Evolutionary conservation across 805 yeast species (phyloP).

Genomic region (Peterozyma toletana): DNA sequence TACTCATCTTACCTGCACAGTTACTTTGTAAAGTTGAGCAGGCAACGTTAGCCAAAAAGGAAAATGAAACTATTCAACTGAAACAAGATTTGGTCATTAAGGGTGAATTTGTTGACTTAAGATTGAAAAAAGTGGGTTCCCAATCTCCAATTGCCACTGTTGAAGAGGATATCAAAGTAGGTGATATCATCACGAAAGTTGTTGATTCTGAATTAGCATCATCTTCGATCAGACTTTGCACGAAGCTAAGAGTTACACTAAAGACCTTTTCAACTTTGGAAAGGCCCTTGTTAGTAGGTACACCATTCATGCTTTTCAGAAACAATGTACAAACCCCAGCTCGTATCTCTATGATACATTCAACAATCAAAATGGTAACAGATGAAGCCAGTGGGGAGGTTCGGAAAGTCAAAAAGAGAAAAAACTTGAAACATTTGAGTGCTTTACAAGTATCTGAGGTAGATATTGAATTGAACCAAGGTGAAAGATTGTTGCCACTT

Average conservation of each 20-base stretch:
- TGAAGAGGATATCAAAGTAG: constrained; percentile 44
- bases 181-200: constrained; percentile 56
- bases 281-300: constrained; percentile 73
- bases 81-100: constrained; percentile 32
- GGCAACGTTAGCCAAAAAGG: constrained; percentile 16
- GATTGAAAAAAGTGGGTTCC: constrained; percentile 25
- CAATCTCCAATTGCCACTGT: constrained; percentile 20
- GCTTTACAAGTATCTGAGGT: constrained; percentile 56
- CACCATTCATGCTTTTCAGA: constrained; percentile 70
- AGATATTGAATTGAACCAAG: constrained; percentile 37
- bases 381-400: constrained; percentile 14
- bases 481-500: constrained; percentile 43
- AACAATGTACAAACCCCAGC: constrained; percentile 72
- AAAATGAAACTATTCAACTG: constrained; percentile 14
- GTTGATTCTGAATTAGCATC: not conserved
- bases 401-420: constrained; percentile 34
- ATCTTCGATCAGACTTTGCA: constrained; percentile 34
- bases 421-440: constrained; percentile 48
- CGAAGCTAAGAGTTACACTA: constrained; percentile 47
- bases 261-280: constrained; percentile 56
- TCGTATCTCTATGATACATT: constrained; percentile 41
- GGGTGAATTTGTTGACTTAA: constrained; percentile 49
- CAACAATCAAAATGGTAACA: constrained; percentile 20
- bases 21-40: constrained; percentile 34
- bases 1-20: constrained; percentile 47